Evolutionary conservation across 2,329 filamentous ascomycete species (phyloP).

Genomic region (Monosporascus sp.): DNA sequence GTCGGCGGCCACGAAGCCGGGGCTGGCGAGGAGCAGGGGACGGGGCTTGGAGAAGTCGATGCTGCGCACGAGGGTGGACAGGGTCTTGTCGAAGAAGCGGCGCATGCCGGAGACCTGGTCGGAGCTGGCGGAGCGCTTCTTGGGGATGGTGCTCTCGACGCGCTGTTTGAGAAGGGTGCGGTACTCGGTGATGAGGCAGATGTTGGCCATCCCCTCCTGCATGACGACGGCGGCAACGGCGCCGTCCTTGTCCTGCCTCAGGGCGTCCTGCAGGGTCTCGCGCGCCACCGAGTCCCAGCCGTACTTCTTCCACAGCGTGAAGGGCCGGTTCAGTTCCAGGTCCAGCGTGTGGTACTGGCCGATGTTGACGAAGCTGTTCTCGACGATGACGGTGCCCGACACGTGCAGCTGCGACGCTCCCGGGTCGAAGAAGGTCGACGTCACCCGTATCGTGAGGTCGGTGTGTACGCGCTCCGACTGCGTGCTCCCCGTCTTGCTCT

Average conservation of each 20-base stretch:
- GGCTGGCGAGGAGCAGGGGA: slow-evolving; percentile 79
- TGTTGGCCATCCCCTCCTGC: slow-evolving; percentile 81
- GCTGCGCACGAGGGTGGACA: slow-evolving; percentile 70
- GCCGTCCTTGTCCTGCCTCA: slow-evolving; percentile 72
- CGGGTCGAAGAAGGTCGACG: slow-evolving; percentile 54
- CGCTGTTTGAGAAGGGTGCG: slow-evolving; percentile 70
- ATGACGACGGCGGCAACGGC: slow-evolving; percentile 88
- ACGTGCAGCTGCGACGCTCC: slow-evolving; percentile 50
- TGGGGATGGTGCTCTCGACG: slow-evolving; percentile 61
- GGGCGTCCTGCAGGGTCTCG: slow-evolving; percentile 71
- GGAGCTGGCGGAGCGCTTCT: slow-evolving; percentile 59
- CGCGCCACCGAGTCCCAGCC: slow-evolving; percentile 90
- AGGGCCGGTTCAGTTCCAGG: slow-evolving; percentile 80
- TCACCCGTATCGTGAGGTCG: slow-evolving; percentile 52
- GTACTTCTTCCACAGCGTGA: slow-evolving; percentile 77
- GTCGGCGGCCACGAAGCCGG: slow-evolving; percentile 77
- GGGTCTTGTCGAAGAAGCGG: slow-evolving; percentile 72
- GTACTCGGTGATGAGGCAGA: slow-evolving; percentile 76
- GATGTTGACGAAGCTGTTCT: slow-evolving; percentile 47
- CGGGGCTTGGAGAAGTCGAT: slow-evolving; percentile 67
- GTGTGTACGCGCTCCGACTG: slow-evolving; percentile 49
- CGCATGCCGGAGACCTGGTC: slow-evolving; percentile 67
- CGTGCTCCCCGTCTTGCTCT: slow-evolving; percentile 41
- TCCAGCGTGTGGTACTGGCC: slow-evolving; percentile 63
- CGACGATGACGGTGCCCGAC: slow-evolving; percentile 47